phyloP scores from a whole-genome alignment of 192 early-diverging fungal species.

The Coemansia sp. region DNA sequence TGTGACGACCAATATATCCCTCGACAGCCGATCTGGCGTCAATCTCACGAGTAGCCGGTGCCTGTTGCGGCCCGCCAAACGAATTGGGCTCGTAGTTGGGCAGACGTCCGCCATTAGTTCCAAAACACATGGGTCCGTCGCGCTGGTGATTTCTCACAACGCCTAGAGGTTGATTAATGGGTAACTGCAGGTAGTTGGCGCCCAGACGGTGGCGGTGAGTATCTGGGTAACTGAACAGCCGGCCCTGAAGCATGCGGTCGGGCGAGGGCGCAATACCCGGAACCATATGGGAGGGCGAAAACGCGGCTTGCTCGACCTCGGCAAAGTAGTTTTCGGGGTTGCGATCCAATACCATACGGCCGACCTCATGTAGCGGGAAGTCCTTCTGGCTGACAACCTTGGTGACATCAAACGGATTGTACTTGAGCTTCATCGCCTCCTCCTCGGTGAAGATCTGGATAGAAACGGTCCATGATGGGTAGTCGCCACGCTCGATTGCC shows the following conservation, averaged over 20 bases:
- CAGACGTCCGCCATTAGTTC: constrained; percentile 62
- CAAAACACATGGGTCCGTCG: constrained; percentile 63
- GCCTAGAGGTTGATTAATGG: constrained; percentile 64
- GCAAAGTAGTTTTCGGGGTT: constrained; percentile 80
- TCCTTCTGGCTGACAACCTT: constrained; percentile 71
- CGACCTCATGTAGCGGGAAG: constrained; percentile 66
- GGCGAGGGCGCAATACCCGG: constrained; percentile 71
- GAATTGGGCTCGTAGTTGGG: constrained; percentile 71
- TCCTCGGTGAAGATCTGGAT: constrained; percentile 67
- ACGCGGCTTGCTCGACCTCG: constrained; percentile 75
- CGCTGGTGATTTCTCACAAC: constrained; percentile 68
- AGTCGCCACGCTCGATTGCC: constrained; percentile 65
- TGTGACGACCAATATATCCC: constrained; percentile 58
- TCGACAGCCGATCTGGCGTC: constrained; percentile 41
- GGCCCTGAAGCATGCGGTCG: constrained; percentile 75
- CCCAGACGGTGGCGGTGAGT: constrained; percentile 72
- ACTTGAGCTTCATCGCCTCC: constrained; percentile 65
- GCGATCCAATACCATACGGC: constrained; percentile 71
- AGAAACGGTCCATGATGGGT: constrained; percentile 68
- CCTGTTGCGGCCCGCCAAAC: constrained; percentile 60
- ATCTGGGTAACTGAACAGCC: constrained; percentile 76
- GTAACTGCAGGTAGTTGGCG: constrained; percentile 74
- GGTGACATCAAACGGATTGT: constrained; percentile 73
- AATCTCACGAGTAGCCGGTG: constrained; percentile 22
- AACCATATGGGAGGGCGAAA: constrained; percentile 70